Evolutionary conservation across 2,329 filamentous ascomycete genomes (phyloP), one percentile per base, ranked within the genome.

Genomic region (Pseudogymnoascus sp.): DNA sequence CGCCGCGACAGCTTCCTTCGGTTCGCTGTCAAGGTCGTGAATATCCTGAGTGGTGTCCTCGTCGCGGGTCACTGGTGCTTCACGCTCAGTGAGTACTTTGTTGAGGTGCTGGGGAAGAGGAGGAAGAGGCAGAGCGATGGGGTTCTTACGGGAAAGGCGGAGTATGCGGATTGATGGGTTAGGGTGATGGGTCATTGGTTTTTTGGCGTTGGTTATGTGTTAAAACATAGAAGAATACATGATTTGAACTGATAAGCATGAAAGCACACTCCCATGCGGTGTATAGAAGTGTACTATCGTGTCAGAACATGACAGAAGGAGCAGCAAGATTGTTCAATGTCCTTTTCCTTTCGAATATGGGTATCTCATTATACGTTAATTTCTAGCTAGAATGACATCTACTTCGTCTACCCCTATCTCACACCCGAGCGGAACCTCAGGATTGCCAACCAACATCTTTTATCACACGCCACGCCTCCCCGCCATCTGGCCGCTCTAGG

Each of bases 11-110:
- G 89, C 44, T 79, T 96, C 63, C 76, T 96, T 66, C 80, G 83
- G 25, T 84, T 99, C 68, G 65, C 92, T 48, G 82, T 97, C 67
- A 86, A 93, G 72, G 77, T 97, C 59, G 87, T 97, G 67, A 99
- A 99, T 75, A 89, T 97, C 15, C 81, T 97, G 9, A 90, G 86
- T 64, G 94, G 94, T 12, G 91, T 97, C 17, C 79, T 99, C 66
- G 94, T 99, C 4, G 91, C 93, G 0, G 92, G 92, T 2, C 91
- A 95, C 66, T 99, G 94, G 94, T 83, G 90, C 59, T 97, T 90
- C 74, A 91, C 92, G 67, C 79, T 99, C 66, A 86, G 80, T 58
- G 90, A 93, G 66, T 96, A 91, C 90, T 77, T 81, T 1, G 76
- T 75, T 42, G 82, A 84, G 66, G 80, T 86, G 3, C 66, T 81